Evolutionary conservation across 805 yeast species (phyloP), one percentile per base, ranked within the genome.

Genomic region (Phaffomyces opuntiae): DNA sequence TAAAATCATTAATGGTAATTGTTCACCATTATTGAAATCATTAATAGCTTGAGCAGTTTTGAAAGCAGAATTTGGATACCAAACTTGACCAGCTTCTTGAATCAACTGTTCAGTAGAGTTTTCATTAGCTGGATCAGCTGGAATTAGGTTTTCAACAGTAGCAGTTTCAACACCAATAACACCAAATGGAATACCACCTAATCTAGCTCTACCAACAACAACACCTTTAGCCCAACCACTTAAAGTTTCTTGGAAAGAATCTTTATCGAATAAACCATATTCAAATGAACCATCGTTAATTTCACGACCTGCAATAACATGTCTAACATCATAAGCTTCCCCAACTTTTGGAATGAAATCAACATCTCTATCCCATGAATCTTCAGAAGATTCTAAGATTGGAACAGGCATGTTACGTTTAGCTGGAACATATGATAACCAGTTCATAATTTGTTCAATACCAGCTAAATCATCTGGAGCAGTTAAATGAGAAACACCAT

Each of bases 181-280:
- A 76, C 99, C 99, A 64, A 93, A 77, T 56, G 99, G 99, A 59
- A 93, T 89, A 75, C 99, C 99, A 59, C 99, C 99, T 44, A 93
- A 74, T 65, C 99, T 83, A 32, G 99, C 99, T 71, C 99, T 84
- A 62, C 99, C 99, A 53, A 91, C 95, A 59, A 91, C 96, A 51
- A 95, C 98, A 73, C 97, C 96, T 62, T 79, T 83, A 43, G 99
- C 99, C 99, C 99, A 93, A 29, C 99, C 99, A 29, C 91, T 81
- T 48, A 93, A 76, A 11, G 98, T 89, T 70, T 93, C 99, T 64
- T 82, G 91, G 85, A 93, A 93, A 7, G 98, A 90, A 50, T 73
- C 83, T 64, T 80, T 83, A 70, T 93, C 99, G 57, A 93, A 95
- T 65, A 93, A 66, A 72, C 99, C 99, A 50, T 73, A 61, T 67